Conservation (phyloP, 73 alveolate species). For the Uronychia binucleata region DNA sequence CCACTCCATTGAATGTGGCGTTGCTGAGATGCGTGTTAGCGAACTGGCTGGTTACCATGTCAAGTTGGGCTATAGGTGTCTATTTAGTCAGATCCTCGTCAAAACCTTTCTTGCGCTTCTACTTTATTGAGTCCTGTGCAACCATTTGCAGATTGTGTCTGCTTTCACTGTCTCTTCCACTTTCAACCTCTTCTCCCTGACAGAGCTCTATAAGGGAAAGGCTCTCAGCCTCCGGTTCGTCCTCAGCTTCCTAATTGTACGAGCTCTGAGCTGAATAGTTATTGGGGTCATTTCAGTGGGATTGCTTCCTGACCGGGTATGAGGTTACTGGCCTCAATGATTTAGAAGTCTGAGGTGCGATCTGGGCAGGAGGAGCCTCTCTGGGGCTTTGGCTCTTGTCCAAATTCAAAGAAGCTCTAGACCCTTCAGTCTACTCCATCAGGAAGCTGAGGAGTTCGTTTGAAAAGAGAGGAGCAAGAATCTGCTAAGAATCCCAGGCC, state of each 20-base stretch:
- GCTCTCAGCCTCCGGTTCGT: background rate
- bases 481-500: background rate
- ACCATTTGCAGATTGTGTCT: no score
- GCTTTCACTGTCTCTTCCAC: no score
- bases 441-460: conserved; percentile 1
- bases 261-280: background rate
- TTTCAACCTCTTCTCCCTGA: background rate
- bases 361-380: background rate
- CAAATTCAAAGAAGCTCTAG: background rate
- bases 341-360: no score
- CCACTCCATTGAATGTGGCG: background rate
- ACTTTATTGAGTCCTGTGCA: no score
- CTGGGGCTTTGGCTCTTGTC: background rate
- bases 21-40: background rate
- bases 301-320: background rate
- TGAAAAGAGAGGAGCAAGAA: background rate
- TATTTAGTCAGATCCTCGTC: no score
- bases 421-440: background rate
- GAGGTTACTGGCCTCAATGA: no score
- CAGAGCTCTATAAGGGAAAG: background rate
- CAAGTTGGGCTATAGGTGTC: no score
- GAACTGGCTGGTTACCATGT: background rate
- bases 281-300: background rate
- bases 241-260: background rate
- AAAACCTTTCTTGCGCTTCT: no score